Conservation (phyloP, 225 moss, liverwort and hornwort species). For the Sphagnum tenellum region DNA sequence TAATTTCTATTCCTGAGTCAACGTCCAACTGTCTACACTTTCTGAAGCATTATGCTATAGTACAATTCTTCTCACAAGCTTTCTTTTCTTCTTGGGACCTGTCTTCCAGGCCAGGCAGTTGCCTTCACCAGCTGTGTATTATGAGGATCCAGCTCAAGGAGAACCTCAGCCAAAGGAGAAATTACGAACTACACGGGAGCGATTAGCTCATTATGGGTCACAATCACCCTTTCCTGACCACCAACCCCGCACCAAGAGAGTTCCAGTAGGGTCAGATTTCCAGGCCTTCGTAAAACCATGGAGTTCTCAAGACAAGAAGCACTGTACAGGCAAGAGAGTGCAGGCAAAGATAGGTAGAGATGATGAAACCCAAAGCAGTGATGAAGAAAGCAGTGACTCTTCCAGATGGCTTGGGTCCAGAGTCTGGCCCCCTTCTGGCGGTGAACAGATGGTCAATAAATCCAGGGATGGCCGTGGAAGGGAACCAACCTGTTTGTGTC, state of each 20-base stretch:
- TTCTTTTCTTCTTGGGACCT: constrained; percentile 1
- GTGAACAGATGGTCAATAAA: constrained; percentile 7
- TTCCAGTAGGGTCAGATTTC: constrained; percentile 58
- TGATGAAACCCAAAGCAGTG: constrained; percentile 35
- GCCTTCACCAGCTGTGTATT: constrained; percentile 27
- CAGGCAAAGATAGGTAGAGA: constrained; percentile 12
- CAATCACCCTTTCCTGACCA: constrained; percentile 21
- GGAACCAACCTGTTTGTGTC: constrained; percentile 44
- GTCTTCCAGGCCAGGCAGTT: constrained; percentile 58
- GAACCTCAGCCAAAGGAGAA: constrained; percentile 53
- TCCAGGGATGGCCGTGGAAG: constrained; percentile 35
- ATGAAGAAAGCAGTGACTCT: constrained; percentile 31
- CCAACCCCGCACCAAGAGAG: constrained; percentile 38
- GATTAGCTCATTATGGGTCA: constrained; percentile 60
- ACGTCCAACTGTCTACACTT: no score
- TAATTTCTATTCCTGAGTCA: neutral
- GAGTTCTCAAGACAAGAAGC: constrained; percentile 15
- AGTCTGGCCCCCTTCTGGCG: constrained; percentile 54
- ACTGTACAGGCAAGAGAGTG: constrained; percentile 10
- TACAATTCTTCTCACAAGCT: neutral
- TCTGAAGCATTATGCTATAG: neutral
- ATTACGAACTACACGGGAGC: constrained; percentile 52
- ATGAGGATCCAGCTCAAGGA: constrained; percentile 48
- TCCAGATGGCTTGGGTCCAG: constrained; percentile 38
- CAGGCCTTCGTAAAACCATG: constrained; percentile 42